Percentiles rank a stretch among this genome's conserved stretches.
Conservation (phyloP, 2,329 filamentous ascomycete species). For the Alternaria burnsii region DNA sequence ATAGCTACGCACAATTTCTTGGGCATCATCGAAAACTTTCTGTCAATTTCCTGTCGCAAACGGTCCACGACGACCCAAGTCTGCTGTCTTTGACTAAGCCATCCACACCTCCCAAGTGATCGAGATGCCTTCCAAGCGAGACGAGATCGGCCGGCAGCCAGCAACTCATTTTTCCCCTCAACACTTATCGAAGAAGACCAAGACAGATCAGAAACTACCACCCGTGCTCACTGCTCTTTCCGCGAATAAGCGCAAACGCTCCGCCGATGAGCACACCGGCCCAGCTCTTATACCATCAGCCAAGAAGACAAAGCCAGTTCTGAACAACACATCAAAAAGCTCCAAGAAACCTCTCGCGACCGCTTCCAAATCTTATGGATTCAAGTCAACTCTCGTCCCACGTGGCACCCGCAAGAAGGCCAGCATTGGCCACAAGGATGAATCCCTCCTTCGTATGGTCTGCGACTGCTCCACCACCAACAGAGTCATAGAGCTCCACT, state of each 20-base stretch:
- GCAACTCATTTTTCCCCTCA: too few species aligned
- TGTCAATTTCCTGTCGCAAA: background rate
- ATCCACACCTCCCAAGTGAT: background rate
- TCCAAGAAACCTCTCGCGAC: background rate
- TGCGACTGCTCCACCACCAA: conserved; percentile 18
- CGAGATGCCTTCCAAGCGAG: conserved; percentile 4
- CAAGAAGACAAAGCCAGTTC: background rate
- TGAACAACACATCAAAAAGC: too few species aligned
- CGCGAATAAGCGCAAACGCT: background rate
- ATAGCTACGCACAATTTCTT: background rate
- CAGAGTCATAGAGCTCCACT: conserved; percentile 23
- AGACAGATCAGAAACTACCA: background rate
- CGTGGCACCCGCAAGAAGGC: conserved; percentile 19
- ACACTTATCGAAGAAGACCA: background rate
- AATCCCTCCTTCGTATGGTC: conserved; percentile 23
- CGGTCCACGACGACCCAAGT: background rate
- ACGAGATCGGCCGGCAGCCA: background rate
- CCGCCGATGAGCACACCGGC: background rate
- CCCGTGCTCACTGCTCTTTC: background rate
- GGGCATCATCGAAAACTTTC: background rate
- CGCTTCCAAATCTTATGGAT: background rate
- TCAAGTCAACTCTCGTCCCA: conserved; percentile 18
- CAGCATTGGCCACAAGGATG: conserved; percentile 12
- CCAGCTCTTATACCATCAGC: background rate
- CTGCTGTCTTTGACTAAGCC: background rate